Evolutionary conservation across 2,329 filamentous ascomycete genomes (phyloP), one percentile per base, ranked within the genome.

Genomic region (Lasiodiplodia theobromae): DNA sequence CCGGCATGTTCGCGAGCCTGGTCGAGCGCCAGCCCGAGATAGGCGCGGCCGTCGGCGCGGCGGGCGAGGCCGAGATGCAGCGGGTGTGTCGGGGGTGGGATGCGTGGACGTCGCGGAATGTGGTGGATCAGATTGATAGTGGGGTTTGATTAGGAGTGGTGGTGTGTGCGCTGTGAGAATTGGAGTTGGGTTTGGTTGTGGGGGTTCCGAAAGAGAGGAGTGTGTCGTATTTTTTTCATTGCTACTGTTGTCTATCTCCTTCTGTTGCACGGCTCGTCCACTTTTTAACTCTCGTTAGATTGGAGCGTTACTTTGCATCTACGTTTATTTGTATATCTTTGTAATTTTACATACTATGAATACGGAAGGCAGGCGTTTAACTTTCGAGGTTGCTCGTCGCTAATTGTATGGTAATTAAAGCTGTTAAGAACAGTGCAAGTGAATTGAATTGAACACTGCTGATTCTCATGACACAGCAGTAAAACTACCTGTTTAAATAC

Each of bases 61-160:
- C 4, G 18, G 25, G 52, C 2, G 10, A 8, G 25, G 63, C 69
- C 6, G 72, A 74, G 67, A 65, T 71, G 2, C 70, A 72, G 31
- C 67, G 68, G 4, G 64, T 70, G 54, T 75, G 74, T 68, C 69
- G 69, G 7, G 66, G 67, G 31, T 80, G 80, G 80, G 71, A 72
- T 65, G 71, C 74, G 0, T 81, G 74, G 57, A 75, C 77, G 4
- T 70, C 70, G 4, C 62, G 70, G 21, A 56, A 77, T 69, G 68
- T 73, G 53, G 71, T 75, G 14, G 71, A 77, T 28, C 73, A 79
- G 71, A 78, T 78, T 58, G 77, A 80, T 71, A 75, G 74, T 37
- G 76, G 76, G 4, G 53, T 76, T 8, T 74, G 66, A 54, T 38
- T 2, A 7, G 18, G 31, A 8, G 10, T 34, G 31, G 18, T 11